Base-by-base conservation (phyloP, 805 yeast species). In the Yarrowia sp. region DNA sequence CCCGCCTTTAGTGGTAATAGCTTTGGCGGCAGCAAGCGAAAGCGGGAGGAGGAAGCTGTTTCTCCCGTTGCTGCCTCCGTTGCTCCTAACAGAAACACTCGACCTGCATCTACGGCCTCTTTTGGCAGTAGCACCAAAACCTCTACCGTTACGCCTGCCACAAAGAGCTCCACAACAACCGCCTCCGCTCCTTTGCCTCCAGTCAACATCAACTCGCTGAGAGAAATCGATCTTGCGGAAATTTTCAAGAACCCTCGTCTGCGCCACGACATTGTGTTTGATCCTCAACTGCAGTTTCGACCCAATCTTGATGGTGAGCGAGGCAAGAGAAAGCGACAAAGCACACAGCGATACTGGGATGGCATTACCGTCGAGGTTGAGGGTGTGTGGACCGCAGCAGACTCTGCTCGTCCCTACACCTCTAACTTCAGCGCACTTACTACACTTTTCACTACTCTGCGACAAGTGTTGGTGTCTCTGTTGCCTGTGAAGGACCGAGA, bases 251-350 rank as follows among this genome's bases (percentile, higher is more conserved):
- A 92, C 76, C 97, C 97, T 3, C 97, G 91, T 74, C 79, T 92
- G 65, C 83, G 98, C 68, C 98, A 92, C 75, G 98, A 93, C 74
- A 90, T 93, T 63, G 81, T 91, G 14, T 92, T 92, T 73, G 97
- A 92, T 77, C 96, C 97, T 17, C 90, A 89, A 72, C 79, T 92
- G 66, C 97, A 92, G 78, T 90, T 92, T 75, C 83, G 98, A 73
- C 96, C 96, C 30, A 90, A 90, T 72, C 78, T 92, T 69, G 97
- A 90, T 74, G 96, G 96, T 61, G 98, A 92, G 76, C 80, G 97
- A 61, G 96, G 96, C 28, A 82, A 85, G 66, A 82, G 92, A 64
- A 90, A 92, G 81, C 87, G 85, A 76, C 75, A 81, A 65, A 80
- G 87, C 48, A 87, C 91, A 56, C 96, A 90, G 72, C 85, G 83